These are phyloP conservation scores for Asterophora parasitica DNA, from an alignment of 768 basidiomycete species.

Conservation along the genomic window DNA sequence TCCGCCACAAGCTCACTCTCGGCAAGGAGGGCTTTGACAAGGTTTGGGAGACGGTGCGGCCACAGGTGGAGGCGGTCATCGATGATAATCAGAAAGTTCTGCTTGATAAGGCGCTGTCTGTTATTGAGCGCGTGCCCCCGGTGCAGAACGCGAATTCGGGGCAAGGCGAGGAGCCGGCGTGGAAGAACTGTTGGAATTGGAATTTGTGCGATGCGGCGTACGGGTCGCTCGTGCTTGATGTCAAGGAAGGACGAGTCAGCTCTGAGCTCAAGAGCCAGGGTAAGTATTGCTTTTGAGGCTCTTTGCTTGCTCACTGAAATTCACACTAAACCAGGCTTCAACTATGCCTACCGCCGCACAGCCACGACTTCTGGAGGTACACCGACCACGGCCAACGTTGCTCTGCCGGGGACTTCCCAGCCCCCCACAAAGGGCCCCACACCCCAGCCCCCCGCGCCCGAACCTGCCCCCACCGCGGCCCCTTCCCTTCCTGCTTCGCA, in stretches of 20 bases:
- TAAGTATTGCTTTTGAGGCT: conserved; percentile 19
- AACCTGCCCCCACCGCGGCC: conserved; percentile 23
- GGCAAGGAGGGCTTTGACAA: conserved; percentile 84
- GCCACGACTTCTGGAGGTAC: conserved; percentile 46
- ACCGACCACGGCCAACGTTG: conserved; percentile 51
- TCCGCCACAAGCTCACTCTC: conserved; percentile 70
- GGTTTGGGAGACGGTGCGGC: conserved; percentile 93
- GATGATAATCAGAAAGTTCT: conserved; percentile 86
- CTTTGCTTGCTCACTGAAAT: neutral
- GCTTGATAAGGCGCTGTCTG: conserved; percentile 83
- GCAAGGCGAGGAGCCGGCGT: conserved; percentile 81
- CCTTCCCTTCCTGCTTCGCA: conserved; percentile 24
- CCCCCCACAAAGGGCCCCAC: conserved; percentile 34
- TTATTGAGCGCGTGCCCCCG: conserved; percentile 76
- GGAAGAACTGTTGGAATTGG: conserved; percentile 99
- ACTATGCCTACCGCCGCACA: conserved; percentile 88
- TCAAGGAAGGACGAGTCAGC: conserved; percentile 89
- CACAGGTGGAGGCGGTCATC: conserved; percentile 86
- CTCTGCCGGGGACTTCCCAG: conserved; percentile 39
- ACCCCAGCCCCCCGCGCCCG: conserved; percentile 26
- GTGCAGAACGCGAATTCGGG: conserved; percentile 41
- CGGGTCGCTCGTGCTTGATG: conserved; percentile 81
- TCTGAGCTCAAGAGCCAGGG: conserved; percentile 92
- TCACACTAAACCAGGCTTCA: conserved; percentile 67
- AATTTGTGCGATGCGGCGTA: conserved; percentile 95